Evolutionary conservation across 805 yeast species (phyloP).

Genomic region (Kazachstania kunashirensis): DNA sequence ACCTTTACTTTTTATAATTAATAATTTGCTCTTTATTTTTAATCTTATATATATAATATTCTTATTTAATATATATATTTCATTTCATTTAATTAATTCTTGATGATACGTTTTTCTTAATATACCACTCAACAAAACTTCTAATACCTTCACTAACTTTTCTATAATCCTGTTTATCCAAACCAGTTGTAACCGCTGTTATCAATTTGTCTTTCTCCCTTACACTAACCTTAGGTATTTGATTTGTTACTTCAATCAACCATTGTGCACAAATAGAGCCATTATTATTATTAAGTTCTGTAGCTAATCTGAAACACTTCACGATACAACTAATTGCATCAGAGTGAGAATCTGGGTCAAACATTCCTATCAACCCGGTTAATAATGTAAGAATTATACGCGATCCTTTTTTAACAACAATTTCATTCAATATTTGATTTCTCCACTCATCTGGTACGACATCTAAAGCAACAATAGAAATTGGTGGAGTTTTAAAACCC

Average conservation of each 20-base stretch:
- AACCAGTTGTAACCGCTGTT: slow-evolving; percentile 46
- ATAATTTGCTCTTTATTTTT: neutral
- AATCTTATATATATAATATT: neutral
- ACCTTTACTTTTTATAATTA: neutral
- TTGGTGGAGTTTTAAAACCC: slow-evolving; percentile 76
- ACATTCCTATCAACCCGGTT: slow-evolving; percentile 59
- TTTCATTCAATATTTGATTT: slow-evolving; percentile 35
- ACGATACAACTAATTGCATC: slow-evolving; percentile 71
- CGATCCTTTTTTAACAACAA: slow-evolving; percentile 48
- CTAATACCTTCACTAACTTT: slow-evolving; percentile 61
- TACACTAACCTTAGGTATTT: slow-evolving; percentile 50
- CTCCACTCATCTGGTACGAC: slow-evolving; percentile 48
- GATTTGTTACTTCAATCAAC: slow-evolving; percentile 41
- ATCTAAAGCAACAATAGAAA: slow-evolving; percentile 48
- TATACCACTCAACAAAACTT: slow-evolving; percentile 77
- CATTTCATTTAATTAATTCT: slow-evolving; percentile 21
- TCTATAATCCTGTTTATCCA: slow-evolving; percentile 60
- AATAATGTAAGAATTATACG: slow-evolving; percentile 43
- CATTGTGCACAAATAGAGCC: slow-evolving; percentile 37
- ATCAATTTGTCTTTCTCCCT: slow-evolving; percentile 61
- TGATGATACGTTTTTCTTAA: slow-evolving; percentile 58
- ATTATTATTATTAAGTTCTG: slow-evolving; percentile 35
- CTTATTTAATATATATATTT: neutral
- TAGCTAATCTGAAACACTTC: slow-evolving; percentile 48
- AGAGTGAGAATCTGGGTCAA: slow-evolving; percentile 56